phyloP scores from a whole-genome alignment of 2,329 filamentous ascomycete species.

The Microsporum canis region DNA sequence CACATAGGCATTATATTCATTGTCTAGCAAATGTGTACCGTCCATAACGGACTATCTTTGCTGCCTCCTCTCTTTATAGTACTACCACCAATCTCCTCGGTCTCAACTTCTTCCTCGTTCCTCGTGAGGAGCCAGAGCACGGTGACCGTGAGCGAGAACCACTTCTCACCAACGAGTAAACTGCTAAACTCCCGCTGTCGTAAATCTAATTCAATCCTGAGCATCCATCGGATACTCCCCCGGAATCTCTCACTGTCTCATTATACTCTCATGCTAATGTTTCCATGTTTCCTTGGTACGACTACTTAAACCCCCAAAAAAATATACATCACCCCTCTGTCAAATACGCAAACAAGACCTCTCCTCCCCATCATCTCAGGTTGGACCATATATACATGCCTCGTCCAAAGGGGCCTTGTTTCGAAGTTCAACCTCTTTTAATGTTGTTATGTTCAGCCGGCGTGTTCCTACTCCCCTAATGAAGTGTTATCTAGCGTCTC shows the following conservation, averaged over 20 bases:
- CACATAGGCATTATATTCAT: too few relatives aligned
- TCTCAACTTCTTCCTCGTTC: constrained; percentile 28
- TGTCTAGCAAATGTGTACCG: too few relatives aligned
- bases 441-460: neutral
- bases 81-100: constrained; percentile 26
- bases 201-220: neutral
- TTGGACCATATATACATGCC: neutral
- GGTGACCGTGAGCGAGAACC: constrained; percentile 45
- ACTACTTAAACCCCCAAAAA: neutral
- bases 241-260: neutral
- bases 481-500: neutral
- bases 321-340: neutral
- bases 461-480: neutral
- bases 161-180: constrained; percentile 33
- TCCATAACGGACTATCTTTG: constrained; percentile 21
- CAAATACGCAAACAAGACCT: neutral
- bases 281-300: neutral
- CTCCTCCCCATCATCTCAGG: neutral
- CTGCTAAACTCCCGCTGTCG: neutral
- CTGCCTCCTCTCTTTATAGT: constrained; percentile 51
- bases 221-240: neutral
- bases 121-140: constrained; percentile 26
- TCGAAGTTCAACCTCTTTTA: neutral
- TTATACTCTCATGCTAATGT: neutral
- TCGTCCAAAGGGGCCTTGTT: neutral